phyloP scores from a whole-genome alignment of 345 rosid species.

The Populus simonii region DNA sequence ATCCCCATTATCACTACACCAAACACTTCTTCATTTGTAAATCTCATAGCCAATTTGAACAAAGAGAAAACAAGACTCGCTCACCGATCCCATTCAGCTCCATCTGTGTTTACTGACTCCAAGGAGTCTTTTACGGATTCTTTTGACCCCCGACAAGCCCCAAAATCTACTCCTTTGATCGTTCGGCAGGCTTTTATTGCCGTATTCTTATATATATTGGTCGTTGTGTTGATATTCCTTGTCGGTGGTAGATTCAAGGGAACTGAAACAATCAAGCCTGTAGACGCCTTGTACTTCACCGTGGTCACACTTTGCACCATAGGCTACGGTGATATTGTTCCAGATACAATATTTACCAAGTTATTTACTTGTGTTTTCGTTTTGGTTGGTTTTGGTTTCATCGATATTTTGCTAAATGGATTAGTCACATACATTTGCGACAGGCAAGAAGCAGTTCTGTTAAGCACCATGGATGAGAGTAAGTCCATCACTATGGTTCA shows the following conservation, averaged over 20 bases:
- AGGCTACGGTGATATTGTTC: constrained; percentile 68
- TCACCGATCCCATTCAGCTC: constrained; percentile 55
- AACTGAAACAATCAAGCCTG: constrained; percentile 34
- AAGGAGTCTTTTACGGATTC: constrained; percentile 25
- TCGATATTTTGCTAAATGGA: constrained; percentile 57
- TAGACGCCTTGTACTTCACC: constrained; percentile 62
- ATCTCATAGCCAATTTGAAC: constrained; percentile 47
- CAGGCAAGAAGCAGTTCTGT: constrained; percentile 50
- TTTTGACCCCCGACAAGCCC: constrained; percentile 21
- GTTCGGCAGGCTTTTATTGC: constrained; percentile 55
- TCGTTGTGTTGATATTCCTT: constrained; percentile 33
- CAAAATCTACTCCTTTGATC: constrained; percentile 37
- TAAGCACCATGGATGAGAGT: constrained; percentile 53
- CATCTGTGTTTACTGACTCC: constrained; percentile 43
- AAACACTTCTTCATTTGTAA: constrained; percentile 32
- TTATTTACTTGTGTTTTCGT: constrained; percentile 54
- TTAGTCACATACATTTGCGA: constrained; percentile 62
- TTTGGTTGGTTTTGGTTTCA: constrained; percentile 61
- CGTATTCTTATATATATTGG: constrained; percentile 38
- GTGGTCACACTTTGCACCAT: constrained; percentile 70
- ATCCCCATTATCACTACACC: constrained; percentile 39
- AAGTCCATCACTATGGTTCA: constrained; percentile 42
- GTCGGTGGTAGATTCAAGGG: constrained; percentile 43
- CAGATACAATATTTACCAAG: constrained; percentile 54
- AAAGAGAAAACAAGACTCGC: constrained; percentile 27